A percentile compares a stretch with the other conserved stretches of the same genome.
phyloP scores from a whole-genome alignment of 2,329 filamentous ascomycete species.

The Mycosphaerella arachidis region DNA sequence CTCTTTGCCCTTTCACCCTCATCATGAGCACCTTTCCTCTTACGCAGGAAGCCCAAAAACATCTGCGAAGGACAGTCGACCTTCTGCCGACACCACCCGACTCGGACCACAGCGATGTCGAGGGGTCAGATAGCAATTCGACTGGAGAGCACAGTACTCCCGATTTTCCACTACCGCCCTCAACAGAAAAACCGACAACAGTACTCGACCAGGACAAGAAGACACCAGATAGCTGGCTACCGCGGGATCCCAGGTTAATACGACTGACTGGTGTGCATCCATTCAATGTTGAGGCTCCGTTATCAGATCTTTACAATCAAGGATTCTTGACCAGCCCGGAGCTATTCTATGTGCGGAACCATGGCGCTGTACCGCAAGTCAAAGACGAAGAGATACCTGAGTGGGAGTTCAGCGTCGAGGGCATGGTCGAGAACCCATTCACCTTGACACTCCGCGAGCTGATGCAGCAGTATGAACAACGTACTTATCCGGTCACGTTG shows the following conservation, averaged over 20 bases:
- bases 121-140: conserved; percentile 32
- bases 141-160: conserved; percentile 54
- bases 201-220: conserved; percentile 72
- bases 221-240: conserved; percentile 78
- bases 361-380: conserved; percentile 75
- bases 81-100: conserved; percentile 37
- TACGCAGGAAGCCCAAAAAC: conserved; percentile 22
- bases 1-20: neutral
- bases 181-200: conserved; percentile 51
- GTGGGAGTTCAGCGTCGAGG: conserved; percentile 81
- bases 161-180: conserved; percentile 65
- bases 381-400: conserved; percentile 65
- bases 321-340: conserved; percentile 85
- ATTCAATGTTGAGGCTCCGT: conserved; percentile 82
- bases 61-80: conserved; percentile 22
- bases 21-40: conserved; percentile 8
- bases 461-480: conserved; percentile 68
- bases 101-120: conserved; percentile 32
- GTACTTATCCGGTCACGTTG: conserved; percentile 80
- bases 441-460: conserved; percentile 68
- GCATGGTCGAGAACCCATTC: conserved; percentile 75
- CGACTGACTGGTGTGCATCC: conserved; percentile 83
- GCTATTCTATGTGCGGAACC: conserved; percentile 87
- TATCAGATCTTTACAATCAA: conserved; percentile 71
- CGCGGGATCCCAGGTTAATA: conserved; percentile 75